Conservation (phyloP, 2,329 filamentous ascomycete species). For the Aspergillus sp. region DNA sequence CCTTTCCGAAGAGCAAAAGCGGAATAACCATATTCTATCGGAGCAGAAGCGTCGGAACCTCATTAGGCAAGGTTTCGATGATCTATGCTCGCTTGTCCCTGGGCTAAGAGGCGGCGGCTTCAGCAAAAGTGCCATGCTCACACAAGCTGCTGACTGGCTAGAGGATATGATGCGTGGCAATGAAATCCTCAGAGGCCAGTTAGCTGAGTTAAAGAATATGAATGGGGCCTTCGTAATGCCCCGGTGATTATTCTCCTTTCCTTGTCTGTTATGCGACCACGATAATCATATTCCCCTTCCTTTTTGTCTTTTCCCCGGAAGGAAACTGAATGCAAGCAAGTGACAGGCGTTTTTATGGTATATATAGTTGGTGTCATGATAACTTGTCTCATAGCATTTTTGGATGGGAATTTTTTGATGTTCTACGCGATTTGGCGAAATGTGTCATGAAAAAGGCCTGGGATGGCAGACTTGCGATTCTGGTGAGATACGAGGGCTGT, state of each 20-base stretch:
- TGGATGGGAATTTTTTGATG: background rate
- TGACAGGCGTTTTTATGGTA: background rate
- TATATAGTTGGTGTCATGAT: background rate
- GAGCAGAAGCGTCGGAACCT: slow-evolving; percentile 79
- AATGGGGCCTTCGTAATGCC: slow-evolving; percentile 30
- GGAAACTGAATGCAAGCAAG: background rate
- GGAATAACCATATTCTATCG: slow-evolving; percentile 78
- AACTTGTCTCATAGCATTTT: background rate
- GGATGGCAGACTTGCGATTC: background rate
- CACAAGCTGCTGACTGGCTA: slow-evolving; percentile 71
- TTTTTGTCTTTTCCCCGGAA: background rate
- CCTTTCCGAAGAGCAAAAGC: slow-evolving; percentile 70
- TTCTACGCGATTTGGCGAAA: background rate
- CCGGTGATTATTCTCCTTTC: slow-evolving; percentile 16
- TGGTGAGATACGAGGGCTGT: background rate
- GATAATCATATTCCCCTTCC: slow-evolving; percentile 10
- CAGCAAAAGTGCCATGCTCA: slow-evolving; percentile 75
- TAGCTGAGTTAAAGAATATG: slow-evolving; percentile 42
- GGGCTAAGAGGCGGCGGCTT: slow-evolving; percentile 66
- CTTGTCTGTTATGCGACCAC: slow-evolving; percentile 15
- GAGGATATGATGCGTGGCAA: slow-evolving; percentile 66
- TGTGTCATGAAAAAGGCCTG: background rate
- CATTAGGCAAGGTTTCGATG: slow-evolving; percentile 76
- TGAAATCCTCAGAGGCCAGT: slow-evolving; percentile 48
- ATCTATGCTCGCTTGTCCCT: slow-evolving; percentile 70